A percentile compares a stretch with the other conserved stretches of the same genome.
Evolutionary conservation across 169 alveolate species (phyloP).

Genomic region (Plasmodium berghei): DNA sequence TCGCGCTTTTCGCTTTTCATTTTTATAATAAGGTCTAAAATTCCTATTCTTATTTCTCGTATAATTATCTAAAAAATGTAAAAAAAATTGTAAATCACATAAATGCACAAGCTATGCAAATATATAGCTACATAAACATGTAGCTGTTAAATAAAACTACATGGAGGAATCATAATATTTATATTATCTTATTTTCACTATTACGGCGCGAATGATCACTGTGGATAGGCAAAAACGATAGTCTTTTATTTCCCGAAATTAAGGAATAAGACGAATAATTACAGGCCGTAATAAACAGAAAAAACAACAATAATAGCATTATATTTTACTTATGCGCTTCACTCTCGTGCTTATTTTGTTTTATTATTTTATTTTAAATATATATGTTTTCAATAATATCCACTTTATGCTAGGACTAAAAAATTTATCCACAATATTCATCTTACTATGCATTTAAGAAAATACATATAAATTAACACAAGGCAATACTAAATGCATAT

Average conservation of each 20-base stretch:
- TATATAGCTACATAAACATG: too few relatives aligned
- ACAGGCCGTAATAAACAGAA: conserved; percentile 18
- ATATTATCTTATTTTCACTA: conserved; percentile 10
- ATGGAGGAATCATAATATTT: background rate
- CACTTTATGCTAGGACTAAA: conserved; percentile 18
- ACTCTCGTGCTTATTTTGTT: conserved; percentile 6
- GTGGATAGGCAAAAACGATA: conserved; percentile 48
- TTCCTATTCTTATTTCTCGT: conserved; percentile 8
- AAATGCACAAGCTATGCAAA: background rate
- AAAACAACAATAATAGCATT: conserved; percentile 53
- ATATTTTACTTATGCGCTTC: conserved; percentile 24
- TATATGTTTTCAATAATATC: conserved; percentile 2
- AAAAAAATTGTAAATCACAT: background rate
- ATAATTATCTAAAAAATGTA: conserved; percentile 27
- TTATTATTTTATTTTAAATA: too few relatives aligned
- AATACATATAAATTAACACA: background rate
- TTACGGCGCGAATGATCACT: conserved; percentile 23
- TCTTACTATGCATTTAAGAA: background rate
- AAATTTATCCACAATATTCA: background rate
- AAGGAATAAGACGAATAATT: conserved; percentile 23
- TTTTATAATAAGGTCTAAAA: conserved; percentile 25
- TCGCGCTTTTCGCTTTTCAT: background rate
- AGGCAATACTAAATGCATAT: background rate
- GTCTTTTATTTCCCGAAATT: conserved; percentile 35
- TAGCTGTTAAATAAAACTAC: background rate